phyloP scores from a whole-genome alignment of 495 filamentous ascomycete genomes.

The Lasiosphaeria hispida region DNA sequence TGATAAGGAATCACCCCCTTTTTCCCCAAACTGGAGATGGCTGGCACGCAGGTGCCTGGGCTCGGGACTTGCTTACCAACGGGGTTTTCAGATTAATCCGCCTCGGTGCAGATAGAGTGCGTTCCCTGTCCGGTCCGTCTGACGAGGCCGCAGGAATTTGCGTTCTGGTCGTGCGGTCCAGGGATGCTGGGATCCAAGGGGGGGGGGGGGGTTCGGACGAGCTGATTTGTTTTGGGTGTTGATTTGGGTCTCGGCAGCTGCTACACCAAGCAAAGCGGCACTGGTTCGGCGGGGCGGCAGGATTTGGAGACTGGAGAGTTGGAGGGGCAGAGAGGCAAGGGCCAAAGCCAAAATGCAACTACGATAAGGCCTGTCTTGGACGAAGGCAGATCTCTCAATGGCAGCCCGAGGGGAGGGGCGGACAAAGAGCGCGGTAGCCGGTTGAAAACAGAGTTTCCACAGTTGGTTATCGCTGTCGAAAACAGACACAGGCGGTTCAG shows the following conservation, averaged over 20 bases:
- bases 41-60: conserved; percentile 8
- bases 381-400: conserved; percentile 5
- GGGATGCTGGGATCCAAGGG: background rate
- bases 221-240: background rate
- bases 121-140: background rate
- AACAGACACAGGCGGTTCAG: background rate
- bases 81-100: conserved; percentile 6
- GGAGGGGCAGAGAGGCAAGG: conserved; percentile 5
- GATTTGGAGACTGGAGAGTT: background rate
- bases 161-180: background rate
- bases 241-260: background rate
- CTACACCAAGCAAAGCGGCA: background rate
- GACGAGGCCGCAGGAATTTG: background rate
- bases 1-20: conserved; percentile 12
- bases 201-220: background rate
- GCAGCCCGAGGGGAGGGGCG: background rate
- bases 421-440: conserved; percentile 9
- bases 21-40: background rate
- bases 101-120: conserved; percentile 1
- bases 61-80: background rate
- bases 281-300: conserved; percentile 9
- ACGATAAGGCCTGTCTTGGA: conserved; percentile 24
- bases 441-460: conserved; percentile 6
- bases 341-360: conserved; percentile 15
- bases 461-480: background rate